Evolutionary conservation across 208 protist species (phyloP).

Genomic region (Blastocrithidia nonstop): DNA sequence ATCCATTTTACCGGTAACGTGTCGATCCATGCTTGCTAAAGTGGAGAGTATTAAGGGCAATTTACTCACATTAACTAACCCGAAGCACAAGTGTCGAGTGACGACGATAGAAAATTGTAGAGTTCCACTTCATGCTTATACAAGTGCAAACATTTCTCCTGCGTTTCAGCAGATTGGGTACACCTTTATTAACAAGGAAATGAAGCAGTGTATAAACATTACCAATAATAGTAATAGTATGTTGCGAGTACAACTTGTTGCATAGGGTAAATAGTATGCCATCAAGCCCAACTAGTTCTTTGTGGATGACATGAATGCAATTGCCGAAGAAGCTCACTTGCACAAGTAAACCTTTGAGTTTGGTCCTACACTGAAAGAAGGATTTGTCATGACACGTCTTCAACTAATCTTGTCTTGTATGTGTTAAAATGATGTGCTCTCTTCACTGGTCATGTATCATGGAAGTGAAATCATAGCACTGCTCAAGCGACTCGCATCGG

Average conservation of each 20-base stretch:
- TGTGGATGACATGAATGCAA: constrained; percentile 17
- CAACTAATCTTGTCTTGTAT: constrained; percentile 71
- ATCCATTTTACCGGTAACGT: constrained; percentile 47
- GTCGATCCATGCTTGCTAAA: constrained; percentile 12
- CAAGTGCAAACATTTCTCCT: neutral
- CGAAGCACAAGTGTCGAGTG: constrained; percentile 16
- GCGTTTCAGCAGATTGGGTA: constrained; percentile 27
- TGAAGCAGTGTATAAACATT: constrained; percentile 41
- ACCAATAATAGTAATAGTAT: constrained; percentile 15
- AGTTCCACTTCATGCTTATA: constrained; percentile 32
- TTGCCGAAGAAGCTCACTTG: constrained; percentile 43
- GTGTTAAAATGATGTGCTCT: constrained; percentile 60
- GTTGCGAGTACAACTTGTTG: constrained; percentile 17
- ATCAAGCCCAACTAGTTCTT: constrained; percentile 35
- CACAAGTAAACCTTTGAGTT: constrained; percentile 13
- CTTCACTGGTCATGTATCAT: constrained; percentile 36
- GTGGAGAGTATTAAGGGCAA: constrained; percentile 37
- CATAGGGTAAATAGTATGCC: constrained; percentile 11
- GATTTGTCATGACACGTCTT: constrained; percentile 74
- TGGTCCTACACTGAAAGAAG: constrained; percentile 42
- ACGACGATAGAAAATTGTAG: constrained; percentile 62
- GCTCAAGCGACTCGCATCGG: constrained; percentile 45
- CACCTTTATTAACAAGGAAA: constrained; percentile 37
- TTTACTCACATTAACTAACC: constrained; percentile 20
- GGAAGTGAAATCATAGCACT: constrained; percentile 30